Evolutionary conservation across 1,284 basidiomycete species (phyloP), one percentile per base, ranked within the genome.

Genomic region (Cryptococcus floricola): DNA sequence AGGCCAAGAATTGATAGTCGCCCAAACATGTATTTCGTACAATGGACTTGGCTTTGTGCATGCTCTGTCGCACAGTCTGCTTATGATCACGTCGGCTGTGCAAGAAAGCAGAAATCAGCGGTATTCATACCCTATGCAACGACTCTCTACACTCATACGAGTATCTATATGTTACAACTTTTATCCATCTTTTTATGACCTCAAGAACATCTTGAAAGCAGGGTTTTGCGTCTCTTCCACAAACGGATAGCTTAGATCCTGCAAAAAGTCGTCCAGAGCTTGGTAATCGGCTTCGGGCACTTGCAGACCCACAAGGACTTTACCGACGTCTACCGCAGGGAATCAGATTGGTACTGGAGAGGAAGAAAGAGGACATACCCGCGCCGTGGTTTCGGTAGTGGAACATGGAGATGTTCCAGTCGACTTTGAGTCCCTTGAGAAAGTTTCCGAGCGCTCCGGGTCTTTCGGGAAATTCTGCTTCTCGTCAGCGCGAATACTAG

Each of bases 311-410:
- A 93, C 90, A 45, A 98, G 79, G 2, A 97, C 88, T 73, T 87
- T 94, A 37, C 91, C 91, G 34, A 96, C 81, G 71, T 97, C 93
- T 93, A 62, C 2, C 47, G 31, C 12, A 14, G 10, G 18, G 38
- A 41, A 5, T 48, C 47, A 48, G 16, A n/a, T 28, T 5, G 8
- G 14, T 42, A 42, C n/a, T 14, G 14, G 16, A 16, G 16, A 45
- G 31, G 42, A 41, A 41, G 44, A 67, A 59, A 59, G 51, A 27
- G 41, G 18, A 80, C 85, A 60, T 67, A 89, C 91, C 91, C 67
- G 88, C 92, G 34, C 95, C 95, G 65, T 98, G 94, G 74, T 97
- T 97, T 57, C 95, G 83, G 77, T 98, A 98, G 75, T 98, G 96
- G 80, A 98, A 98, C 59, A 98, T 77, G 1, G 91, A 89, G 52